phyloP scores from a whole-genome alignment of 169 alveolate species.

The Plasmodium vivax region DNA sequence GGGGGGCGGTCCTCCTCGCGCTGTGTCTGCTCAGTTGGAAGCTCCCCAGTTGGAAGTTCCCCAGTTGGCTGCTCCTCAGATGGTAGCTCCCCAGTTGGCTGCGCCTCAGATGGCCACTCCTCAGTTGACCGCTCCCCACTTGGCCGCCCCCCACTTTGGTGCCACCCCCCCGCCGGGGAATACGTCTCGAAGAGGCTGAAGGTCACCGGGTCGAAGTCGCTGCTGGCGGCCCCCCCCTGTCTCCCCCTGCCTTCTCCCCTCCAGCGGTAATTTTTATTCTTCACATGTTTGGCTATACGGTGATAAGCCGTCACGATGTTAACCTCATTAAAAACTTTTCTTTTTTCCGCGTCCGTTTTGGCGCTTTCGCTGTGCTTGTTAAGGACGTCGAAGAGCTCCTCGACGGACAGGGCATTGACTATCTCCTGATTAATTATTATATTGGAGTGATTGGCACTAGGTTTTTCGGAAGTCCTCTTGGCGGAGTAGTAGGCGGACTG shows the following conservation, averaged over 20 bases:
- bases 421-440: conserved; percentile 52
- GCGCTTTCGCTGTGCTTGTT: not conserved
- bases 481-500: conserved; percentile 34
- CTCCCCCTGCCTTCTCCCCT: not conserved
- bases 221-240: not conserved
- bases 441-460: not conserved
- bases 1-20: not conserved
- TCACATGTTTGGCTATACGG: conserved; percentile 62
- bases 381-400: conserved; percentile 25
- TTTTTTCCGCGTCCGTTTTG: conserved; percentile 1
- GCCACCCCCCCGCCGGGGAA: not conserved
- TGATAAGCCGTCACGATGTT: conserved; percentile 70
- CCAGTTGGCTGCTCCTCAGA: too few species aligned
- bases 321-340: conserved; percentile 29
- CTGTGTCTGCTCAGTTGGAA: not conserved
- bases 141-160: not conserved
- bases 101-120: too few species aligned
- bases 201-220: conserved; percentile 30
- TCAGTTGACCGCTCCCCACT: not conserved
- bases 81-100: too few species aligned
- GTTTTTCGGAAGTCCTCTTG: not conserved
- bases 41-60: not conserved
- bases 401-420: conserved; percentile 46
- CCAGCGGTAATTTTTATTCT: conserved; percentile 25
- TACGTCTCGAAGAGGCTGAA: conserved; percentile 53